phyloP scores from a whole-genome alignment of 2,329 filamentous ascomycete genomes.

The Cladosporium sphaerospermum region DNA sequence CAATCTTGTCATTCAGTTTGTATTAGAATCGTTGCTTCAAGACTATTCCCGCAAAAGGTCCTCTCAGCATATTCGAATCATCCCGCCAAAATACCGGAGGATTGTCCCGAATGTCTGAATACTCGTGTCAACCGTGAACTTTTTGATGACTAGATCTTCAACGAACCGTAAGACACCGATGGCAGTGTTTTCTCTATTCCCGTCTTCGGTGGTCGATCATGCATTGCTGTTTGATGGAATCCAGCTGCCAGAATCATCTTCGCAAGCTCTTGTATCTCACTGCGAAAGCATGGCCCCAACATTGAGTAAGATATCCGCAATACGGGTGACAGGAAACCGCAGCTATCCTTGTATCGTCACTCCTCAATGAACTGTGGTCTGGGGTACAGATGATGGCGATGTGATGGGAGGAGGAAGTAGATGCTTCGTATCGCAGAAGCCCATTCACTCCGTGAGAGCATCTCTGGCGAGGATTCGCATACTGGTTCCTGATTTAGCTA shows the following conservation, averaged over 20 bases:
- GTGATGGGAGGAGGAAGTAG: too few species aligned
- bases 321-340: slow-evolving; percentile 28
- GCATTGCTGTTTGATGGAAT: slow-evolving; percentile 23
- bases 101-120: slow-evolving; percentile 23
- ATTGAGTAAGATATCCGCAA: slow-evolving; percentile 30
- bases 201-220: slow-evolving; percentile 22
- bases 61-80: slow-evolving; percentile 23
- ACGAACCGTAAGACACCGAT: slow-evolving; percentile 19
- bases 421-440: too few species aligned
- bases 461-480: too few species aligned
- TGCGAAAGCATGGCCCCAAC: slow-evolving; percentile 30
- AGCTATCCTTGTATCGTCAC: neutral
- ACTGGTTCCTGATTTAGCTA: too few species aligned
- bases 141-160: slow-evolving; percentile 17
- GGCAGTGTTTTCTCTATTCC: slow-evolving; percentile 17
- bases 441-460: too few species aligned
- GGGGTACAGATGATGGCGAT: too few species aligned
- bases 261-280: slow-evolving; percentile 23
- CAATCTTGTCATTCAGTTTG: slow-evolving; percentile 18
- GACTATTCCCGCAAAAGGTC: slow-evolving; percentile 17
- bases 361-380: neutral
- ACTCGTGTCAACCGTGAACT: slow-evolving; percentile 13
- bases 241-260: slow-evolving; percentile 23
- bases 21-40: slow-evolving; percentile 12
- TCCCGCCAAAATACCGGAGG: slow-evolving; percentile 22